Conservation (phyloP, 371 early-diverging fungal species). For the Sporodiniella umbellata region DNA sequence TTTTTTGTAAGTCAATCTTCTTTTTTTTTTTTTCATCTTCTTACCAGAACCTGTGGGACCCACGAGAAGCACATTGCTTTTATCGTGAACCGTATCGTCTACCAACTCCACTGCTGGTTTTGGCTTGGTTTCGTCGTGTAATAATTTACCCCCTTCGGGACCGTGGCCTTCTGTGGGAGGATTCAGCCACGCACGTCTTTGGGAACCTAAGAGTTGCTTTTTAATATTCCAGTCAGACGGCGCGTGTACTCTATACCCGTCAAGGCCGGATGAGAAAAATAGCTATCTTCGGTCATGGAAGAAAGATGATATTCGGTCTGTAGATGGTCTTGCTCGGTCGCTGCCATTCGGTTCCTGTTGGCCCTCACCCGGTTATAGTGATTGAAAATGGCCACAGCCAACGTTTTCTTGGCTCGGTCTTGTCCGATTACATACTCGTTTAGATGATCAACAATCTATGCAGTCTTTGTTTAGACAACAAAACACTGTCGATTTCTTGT, state of each 20-base stretch:
- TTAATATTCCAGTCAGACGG: too few relatives aligned
- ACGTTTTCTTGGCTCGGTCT: constrained; percentile 76
- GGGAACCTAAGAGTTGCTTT: constrained; percentile 19
- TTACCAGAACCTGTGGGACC: constrained; percentile 80
- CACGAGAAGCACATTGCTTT: constrained; percentile 84
- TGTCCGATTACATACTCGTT: constrained; percentile 90
- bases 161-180: constrained; percentile 26
- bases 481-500: neutral
- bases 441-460: constrained; percentile 78
- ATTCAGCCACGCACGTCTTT: constrained; percentile 32
- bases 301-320: constrained; percentile 29
- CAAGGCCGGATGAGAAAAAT: constrained; percentile 6
- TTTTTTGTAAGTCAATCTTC: neutral
- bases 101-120: neutral
- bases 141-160: neutral
- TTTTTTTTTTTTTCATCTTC: neutral
- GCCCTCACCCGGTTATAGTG: constrained; percentile 82
- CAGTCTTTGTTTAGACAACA: neutral
- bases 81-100: constrained; percentile 66
- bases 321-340: constrained; percentile 3
- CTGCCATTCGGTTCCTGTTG: constrained; percentile 40
- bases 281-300: constrained; percentile 18
- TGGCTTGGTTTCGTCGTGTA: constrained; percentile 5
- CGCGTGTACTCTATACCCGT: too few relatives aligned
- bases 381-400: constrained; percentile 86